Percentiles rank a stretch among this genome's conserved stretches.
These are phyloP conservation scores for Aspergillus sp. DNA, from an alignment of 2,329 filamentous ascomycete genomes.

Conservation along the genomic window DNA sequence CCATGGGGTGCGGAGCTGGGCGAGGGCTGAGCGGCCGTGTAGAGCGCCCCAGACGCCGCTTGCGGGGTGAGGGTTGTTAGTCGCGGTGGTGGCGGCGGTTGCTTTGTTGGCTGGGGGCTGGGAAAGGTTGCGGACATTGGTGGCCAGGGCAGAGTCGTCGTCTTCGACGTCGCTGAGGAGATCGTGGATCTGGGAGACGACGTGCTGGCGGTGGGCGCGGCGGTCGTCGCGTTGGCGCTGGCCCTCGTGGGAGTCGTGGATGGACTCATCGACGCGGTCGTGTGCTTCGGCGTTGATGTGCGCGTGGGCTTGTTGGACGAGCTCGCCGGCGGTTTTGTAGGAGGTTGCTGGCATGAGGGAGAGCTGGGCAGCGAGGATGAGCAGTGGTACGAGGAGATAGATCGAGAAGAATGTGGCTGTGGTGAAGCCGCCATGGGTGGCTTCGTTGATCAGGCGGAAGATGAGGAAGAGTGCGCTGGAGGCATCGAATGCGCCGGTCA, in stretches of 20 bases:
- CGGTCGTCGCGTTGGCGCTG: constrained; percentile 53
- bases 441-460: constrained; percentile 69
- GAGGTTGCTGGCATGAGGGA: constrained; percentile 71
- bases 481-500: constrained; percentile 81
- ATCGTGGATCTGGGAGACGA: constrained; percentile 69
- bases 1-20: constrained; percentile 79
- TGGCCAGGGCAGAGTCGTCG: constrained; percentile 2
- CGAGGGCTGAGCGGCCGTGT: constrained; percentile 66
- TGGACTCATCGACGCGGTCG: constrained; percentile 57
- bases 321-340: constrained; percentile 82
- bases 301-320: constrained; percentile 69
- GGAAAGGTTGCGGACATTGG: neutral
- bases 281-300: constrained; percentile 53
- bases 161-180: constrained; percentile 58
- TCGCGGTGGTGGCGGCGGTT: constrained; percentile 22
- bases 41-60: constrained; percentile 68
- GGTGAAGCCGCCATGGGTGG: constrained; percentile 56
- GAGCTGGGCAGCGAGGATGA: constrained; percentile 67
- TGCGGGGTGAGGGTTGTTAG: constrained; percentile 31
- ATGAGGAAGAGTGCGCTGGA: constrained; percentile 75
- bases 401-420: constrained; percentile 68
- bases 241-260: constrained; percentile 48
- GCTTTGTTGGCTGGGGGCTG: constrained; percentile 3
- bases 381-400: constrained; percentile 69
- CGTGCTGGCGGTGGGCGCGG: constrained; percentile 59